Base-by-base conservation (phyloP, 129 eudicot genomes). In the Arctium minus region DNA sequence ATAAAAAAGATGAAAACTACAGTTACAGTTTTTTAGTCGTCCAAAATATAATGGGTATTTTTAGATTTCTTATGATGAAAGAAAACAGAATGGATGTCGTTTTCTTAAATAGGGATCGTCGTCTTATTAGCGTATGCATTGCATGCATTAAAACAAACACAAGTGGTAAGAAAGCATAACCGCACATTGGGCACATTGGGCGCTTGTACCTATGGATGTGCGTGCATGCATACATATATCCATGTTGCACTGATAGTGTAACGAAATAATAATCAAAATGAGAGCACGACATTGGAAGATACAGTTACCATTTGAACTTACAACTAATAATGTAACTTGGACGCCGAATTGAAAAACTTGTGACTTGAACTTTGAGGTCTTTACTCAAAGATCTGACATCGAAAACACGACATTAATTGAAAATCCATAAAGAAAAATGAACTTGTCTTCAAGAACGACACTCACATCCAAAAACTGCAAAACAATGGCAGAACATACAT, bases 81-180 rank as follows among this genome's bases (percentile, higher is more conserved):
- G 75, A 15, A 42, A 79, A 65, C 32, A 30, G 67, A 79, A 79
- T 50, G 29, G 3, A 11, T 32, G 80, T 53, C 31, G 17, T 36
- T 72, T 80, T 8, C 3, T 22, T 13, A 53, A 22, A 50, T 72
- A 72, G 44, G 6, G 2, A 44, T 70, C 11, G 60, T 50, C 30
- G 72, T 72, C 69, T 70, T 79, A 29, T 36, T 50, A 53, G 22
- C 37, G 50, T 30, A 29, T 33, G 80, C 48, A 22, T n/a, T 33
- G 72, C 80, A 53, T 40, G 31, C 72, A 73, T 6, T 4, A 68
- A 68, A 65, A 50, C 83, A 80, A 80, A 80, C 83, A 48, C 68
- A 48, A 80, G 77, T 71, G 38, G 71, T 17, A n/a, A 36, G 72
- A 11, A 32, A 79, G 76, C 36, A 33, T 32, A 79, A 75, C 76